Evolutionary conservation across 306 rosid species (phyloP), one percentile per base, ranked within the genome.

Genomic region (Medicago arabica): DNA sequence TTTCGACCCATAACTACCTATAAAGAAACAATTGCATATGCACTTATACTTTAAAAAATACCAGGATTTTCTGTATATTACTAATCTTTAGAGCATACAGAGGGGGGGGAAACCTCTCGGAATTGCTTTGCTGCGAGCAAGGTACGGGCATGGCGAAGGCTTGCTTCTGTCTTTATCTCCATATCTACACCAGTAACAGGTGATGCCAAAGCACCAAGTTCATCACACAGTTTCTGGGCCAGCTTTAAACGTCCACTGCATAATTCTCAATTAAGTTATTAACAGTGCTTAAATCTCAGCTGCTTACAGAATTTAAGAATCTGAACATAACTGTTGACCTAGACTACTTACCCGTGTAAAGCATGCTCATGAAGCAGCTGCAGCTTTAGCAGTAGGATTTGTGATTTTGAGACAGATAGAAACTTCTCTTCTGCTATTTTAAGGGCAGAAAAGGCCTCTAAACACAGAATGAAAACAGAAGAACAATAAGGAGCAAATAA

Each of bases 101-200:
- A 64, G 72, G 75, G 67, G 59, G 44, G 68, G 7, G 5, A 40
- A 78, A 94, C 98, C 98, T 95, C 98, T 63, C 96, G 85, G 82
- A 87, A 95, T 85, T 92, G 97, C 73, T 86, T 89, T 70, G 98
- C 97, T 1, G 97, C 95, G 67, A 95, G 97, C 80, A 95, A 83
- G 38, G 98, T 89, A 15, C 97, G 92, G 71, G 93, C 97, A 80
- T 80, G 94, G 68, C 98, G 86, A 78, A 95, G 92, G 85, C 96
- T 88, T 74, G 98, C 98, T 86, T 92, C 97, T 50, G 90, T 95
- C 87, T 95, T 95, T 84, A 95, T 82, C 78, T 89, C 90, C 97
- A 95, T 89, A 75, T 95, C 98, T 76, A 92, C 97, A 61, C 98
- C 96, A 75, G 88, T 86, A 66, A 90, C 89, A 34, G 91, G 90